These are phyloP conservation scores for Zanthoxylum bungeanum DNA, from an alignment of 345 rosid species.

Conservation along the genomic window DNA sequence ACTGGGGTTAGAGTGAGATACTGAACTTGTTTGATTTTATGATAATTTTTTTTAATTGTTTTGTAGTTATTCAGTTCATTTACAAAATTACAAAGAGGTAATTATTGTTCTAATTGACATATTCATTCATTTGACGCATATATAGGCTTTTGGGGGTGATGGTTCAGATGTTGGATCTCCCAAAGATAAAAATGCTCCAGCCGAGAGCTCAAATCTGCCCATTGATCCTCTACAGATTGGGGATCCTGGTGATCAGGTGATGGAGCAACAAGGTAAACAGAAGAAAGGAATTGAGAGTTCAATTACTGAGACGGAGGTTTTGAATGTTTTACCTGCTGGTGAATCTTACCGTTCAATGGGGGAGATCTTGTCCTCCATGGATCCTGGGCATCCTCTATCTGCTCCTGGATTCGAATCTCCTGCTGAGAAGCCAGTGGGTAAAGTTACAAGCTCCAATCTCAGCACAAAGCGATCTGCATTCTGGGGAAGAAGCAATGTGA, in stretches of 20 bases:
- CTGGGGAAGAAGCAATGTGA: constrained; percentile 93
- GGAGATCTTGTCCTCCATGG: constrained; percentile 59
- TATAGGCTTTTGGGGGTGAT: constrained; percentile 85
- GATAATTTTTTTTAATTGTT: neutral
- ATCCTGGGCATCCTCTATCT: constrained; percentile 53
- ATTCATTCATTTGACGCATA: constrained; percentile 14
- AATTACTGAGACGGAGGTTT: constrained; percentile 38
- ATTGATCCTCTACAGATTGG: constrained; percentile 37
- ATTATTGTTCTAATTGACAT: constrained; percentile 4
- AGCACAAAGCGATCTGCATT: constrained; percentile 65
- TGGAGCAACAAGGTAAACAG: constrained; percentile 54
- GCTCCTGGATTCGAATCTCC: constrained; percentile 55
- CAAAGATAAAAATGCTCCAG: constrained; percentile 37
- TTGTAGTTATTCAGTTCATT: neutral
- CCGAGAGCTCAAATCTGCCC: constrained; percentile 42
- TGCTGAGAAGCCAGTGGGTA: constrained; percentile 56
- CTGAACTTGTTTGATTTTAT: neutral
- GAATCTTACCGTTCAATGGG: constrained; percentile 82
- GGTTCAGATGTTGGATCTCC: constrained; percentile 80
- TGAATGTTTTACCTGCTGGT: constrained; percentile 44
- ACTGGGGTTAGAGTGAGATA: neutral
- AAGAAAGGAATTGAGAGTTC: constrained; percentile 50
- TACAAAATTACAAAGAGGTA: neutral
- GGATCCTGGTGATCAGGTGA: constrained; percentile 39
- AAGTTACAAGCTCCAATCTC: constrained; percentile 55